Conservation (phyloP, 2,329 filamentous ascomycete species). For the Alternaria gansuensis region DNA sequence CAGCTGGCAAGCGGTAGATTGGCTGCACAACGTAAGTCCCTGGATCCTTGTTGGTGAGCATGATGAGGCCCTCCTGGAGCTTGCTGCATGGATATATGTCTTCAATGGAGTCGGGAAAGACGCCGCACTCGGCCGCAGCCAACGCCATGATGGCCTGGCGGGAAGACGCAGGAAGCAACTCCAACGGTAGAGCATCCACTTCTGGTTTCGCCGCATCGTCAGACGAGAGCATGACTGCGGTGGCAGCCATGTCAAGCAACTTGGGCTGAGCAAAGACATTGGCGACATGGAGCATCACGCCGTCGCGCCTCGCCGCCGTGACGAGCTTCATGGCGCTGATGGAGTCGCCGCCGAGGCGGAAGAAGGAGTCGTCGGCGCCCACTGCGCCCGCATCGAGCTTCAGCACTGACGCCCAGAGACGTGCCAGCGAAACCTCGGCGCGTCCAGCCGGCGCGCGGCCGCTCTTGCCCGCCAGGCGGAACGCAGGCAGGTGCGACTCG, state of each 20-base stretch:
- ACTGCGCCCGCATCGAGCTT: slow-evolving; percentile 52
- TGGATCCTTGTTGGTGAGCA: slow-evolving; percentile 43
- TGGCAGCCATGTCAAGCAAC: slow-evolving; percentile 55
- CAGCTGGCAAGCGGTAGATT: slow-evolving; percentile 51
- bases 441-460: slow-evolving; percentile 39
- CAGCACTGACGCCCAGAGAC: slow-evolving; percentile 54
- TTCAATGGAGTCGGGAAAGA: slow-evolving; percentile 37
- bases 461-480: slow-evolving; percentile 44
- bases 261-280: slow-evolving; percentile 58
- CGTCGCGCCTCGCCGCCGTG: slow-evolving; percentile 52
- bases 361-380: slow-evolving; percentile 58
- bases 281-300: slow-evolving; percentile 54
- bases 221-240: slow-evolving; percentile 31
- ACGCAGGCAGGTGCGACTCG: slow-evolving; percentile 35
- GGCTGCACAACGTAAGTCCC: slow-evolving; percentile 51
- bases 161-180: slow-evolving; percentile 32
- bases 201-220: slow-evolving; percentile 29
- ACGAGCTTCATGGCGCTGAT: slow-evolving; percentile 59
- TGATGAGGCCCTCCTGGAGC: slow-evolving; percentile 46
- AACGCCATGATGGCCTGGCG: slow-evolving; percentile 35
- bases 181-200: slow-evolving; percentile 34
- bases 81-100: slow-evolving; percentile 47
- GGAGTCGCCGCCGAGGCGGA: slow-evolving; percentile 59
- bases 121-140: slow-evolving; percentile 41
- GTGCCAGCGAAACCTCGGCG: slow-evolving; percentile 35